phyloP scores from a whole-genome alignment of 2,329 filamentous ascomycete genomes.

The Myriosclerotinia curreyana region DNA sequence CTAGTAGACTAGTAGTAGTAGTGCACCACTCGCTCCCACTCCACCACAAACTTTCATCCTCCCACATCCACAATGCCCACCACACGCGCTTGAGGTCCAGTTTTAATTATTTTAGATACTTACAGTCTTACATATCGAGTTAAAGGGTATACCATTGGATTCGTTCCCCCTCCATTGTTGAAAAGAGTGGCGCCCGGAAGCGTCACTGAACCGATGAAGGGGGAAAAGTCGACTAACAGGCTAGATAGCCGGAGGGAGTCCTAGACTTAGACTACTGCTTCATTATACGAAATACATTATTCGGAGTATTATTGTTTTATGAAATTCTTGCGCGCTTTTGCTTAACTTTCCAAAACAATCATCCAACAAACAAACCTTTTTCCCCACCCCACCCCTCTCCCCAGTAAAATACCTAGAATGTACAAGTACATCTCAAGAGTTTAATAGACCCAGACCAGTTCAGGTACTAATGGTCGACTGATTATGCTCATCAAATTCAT shows the following conservation, averaged over 20 bases:
- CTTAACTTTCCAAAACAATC: slow-evolving; percentile 12
- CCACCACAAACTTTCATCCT: slow-evolving; percentile 13
- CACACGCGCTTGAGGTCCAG: slow-evolving; percentile 19
- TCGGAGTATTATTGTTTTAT: slow-evolving; percentile 2
- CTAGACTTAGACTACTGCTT: slow-evolving; percentile 3
- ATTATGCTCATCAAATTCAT: slow-evolving; percentile 10
- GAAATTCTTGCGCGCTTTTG: slow-evolving; percentile 5
- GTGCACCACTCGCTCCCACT: slow-evolving; percentile 2
- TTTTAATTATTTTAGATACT: slow-evolving; percentile 17
- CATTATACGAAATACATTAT: slow-evolving; percentile 8
- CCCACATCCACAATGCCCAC: slow-evolving; percentile 19
- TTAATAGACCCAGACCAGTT: slow-evolving; percentile 12
- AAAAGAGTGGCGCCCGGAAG: slow-evolving; percentile 19
- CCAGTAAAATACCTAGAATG: slow-evolving; percentile 19
- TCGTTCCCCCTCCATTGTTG: slow-evolving; percentile 9
- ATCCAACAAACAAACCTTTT: slow-evolving; percentile 14
- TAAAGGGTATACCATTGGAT: slow-evolving; percentile 3
- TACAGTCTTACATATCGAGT: slow-evolving; percentile 6
- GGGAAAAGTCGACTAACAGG: slow-evolving; percentile 1
- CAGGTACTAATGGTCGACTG: slow-evolving; percentile 13
- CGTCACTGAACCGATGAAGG: slow-evolving; percentile 20
- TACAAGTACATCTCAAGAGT: slow-evolving; percentile 12
- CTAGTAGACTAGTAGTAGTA: too few relatives aligned
- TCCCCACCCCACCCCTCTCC: slow-evolving; percentile 17
- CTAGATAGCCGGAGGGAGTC: slow-evolving; percentile 17